Evolutionary conservation across 2,329 filamentous ascomycete species (phyloP).

Genomic region (Fusarium sp.): DNA sequence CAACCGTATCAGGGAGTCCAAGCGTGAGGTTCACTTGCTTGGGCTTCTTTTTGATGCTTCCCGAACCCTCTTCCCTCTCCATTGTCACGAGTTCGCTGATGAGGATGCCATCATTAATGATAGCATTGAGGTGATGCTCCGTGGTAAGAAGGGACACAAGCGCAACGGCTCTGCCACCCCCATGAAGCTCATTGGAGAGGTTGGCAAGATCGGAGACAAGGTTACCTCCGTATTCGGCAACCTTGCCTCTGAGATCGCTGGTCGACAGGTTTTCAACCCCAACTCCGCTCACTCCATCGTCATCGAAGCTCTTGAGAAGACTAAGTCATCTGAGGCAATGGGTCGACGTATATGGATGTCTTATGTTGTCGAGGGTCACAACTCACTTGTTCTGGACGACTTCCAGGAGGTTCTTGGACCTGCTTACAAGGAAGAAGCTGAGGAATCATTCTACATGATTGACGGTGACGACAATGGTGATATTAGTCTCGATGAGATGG

Average conservation of each 20-base stretch:
- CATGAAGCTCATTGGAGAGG: slow-evolving; percentile 80
- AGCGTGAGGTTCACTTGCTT: slow-evolving; percentile 84
- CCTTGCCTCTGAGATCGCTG: slow-evolving; percentile 92
- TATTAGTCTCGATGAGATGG: slow-evolving; percentile 95
- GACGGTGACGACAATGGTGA: slow-evolving; percentile 93
- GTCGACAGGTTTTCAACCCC: slow-evolving; percentile 94
- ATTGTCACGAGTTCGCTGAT: slow-evolving; percentile 88
- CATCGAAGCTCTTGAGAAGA: slow-evolving; percentile 87
- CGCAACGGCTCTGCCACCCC: slow-evolving; percentile 76
- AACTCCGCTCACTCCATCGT: slow-evolving; percentile 92
- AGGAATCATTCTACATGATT: slow-evolving; percentile 83
- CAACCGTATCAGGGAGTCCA: slow-evolving; percentile 86
- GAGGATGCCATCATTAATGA: slow-evolving; percentile 95
- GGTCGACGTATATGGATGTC: slow-evolving; percentile 98
- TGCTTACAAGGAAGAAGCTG: slow-evolving; percentile 79
- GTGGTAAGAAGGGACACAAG: slow-evolving; percentile 63
- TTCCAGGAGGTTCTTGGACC: slow-evolving; percentile 87
- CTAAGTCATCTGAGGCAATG: slow-evolving; percentile 86
- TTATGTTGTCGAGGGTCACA: slow-evolving; percentile 90
- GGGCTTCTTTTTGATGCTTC: slow-evolving; percentile 92
- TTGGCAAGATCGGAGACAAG: slow-evolving; percentile 89
- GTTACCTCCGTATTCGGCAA: slow-evolving; percentile 94
- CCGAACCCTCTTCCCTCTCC: slow-evolving; percentile 87
- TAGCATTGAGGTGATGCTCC: slow-evolving; percentile 76
- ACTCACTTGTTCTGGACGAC: slow-evolving; percentile 83